A percentile compares a stretch with the other conserved stretches of the same genome.
Conservation (phyloP, 1,284 basidiomycete species). For the Volvariella surrecta region DNA sequence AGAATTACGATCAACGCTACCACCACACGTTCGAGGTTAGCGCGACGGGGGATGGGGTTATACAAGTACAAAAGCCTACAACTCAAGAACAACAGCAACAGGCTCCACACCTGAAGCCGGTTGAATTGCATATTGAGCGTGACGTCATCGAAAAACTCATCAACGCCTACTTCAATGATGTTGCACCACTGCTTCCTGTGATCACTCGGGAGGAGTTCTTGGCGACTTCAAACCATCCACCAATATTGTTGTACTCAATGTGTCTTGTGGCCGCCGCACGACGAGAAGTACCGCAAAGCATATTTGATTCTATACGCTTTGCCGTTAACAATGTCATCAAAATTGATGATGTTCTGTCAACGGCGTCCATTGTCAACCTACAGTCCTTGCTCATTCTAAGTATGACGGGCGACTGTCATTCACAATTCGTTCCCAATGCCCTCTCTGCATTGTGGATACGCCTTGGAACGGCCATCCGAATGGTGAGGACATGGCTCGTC, state of each 20-base stretch:
- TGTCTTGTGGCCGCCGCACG: slow-evolving; percentile 86
- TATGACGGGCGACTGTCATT: slow-evolving; percentile 75
- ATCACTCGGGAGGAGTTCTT: slow-evolving; percentile 86
- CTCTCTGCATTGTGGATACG: slow-evolving; percentile 73
- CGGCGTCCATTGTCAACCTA: slow-evolving; percentile 80
- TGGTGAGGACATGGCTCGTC: slow-evolving; percentile 44
- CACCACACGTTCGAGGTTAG: slow-evolving; percentile 81
- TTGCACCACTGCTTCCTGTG: slow-evolving; percentile 82
- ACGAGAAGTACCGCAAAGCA: slow-evolving; percentile 73
- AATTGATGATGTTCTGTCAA: slow-evolving; percentile 84
- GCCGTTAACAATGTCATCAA: slow-evolving; percentile 84
- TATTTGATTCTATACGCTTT: slow-evolving; percentile 80
- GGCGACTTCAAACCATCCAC: slow-evolving; percentile 61
- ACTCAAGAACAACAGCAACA: slow-evolving; percentile 41
- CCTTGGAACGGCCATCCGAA: slow-evolving; percentile 72
- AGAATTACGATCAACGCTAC: slow-evolving; percentile 80
- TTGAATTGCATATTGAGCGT: slow-evolving; percentile 66
- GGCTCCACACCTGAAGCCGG: slow-evolving; percentile 44
- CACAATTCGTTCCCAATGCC: slow-evolving; percentile 69
- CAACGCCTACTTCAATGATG: slow-evolving; percentile 85
- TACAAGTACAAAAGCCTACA: slow-evolving; percentile 70
- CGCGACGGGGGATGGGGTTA: slow-evolving; percentile 79
- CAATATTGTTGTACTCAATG: slow-evolving; percentile 85
- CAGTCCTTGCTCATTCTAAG: slow-evolving; percentile 83
- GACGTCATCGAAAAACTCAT: slow-evolving; percentile 76